These are phyloP conservation scores for Xylariaceae sp. DNA, from an alignment of 2,329 filamentous ascomycete genomes.

Conservation along the genomic window DNA sequence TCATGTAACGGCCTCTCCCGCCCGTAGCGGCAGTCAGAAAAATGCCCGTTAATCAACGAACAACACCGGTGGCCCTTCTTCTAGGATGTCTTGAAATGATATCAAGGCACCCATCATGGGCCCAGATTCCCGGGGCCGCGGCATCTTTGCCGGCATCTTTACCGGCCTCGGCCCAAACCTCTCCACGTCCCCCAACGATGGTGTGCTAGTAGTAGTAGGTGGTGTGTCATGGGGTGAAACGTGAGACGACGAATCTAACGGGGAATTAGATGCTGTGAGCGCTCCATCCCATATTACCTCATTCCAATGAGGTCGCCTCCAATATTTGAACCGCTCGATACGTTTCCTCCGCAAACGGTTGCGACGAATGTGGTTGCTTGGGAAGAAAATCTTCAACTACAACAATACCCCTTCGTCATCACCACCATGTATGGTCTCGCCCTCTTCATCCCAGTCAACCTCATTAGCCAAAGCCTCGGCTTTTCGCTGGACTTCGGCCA, in stretches of 20 bases:
- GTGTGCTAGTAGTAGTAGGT: slow-evolving; percentile 11
- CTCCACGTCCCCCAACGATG: slow-evolving; percentile 15
- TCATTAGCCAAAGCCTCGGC: slow-evolving; percentile 30
- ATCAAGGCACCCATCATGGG: slow-evolving; percentile 20
- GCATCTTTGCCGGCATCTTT: slow-evolving; percentile 12
- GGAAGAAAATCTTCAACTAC: slow-evolving; percentile 27
- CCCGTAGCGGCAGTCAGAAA: background rate
- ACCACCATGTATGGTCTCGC: slow-evolving; percentile 26
- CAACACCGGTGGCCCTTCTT: slow-evolving; percentile 14
- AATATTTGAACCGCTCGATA: slow-evolving; percentile 26
- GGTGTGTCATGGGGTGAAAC: slow-evolving; percentile 16
- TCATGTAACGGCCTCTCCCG: slow-evolving; percentile 1
- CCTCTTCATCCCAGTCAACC: slow-evolving; percentile 35
- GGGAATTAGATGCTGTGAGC: slow-evolving; percentile 3
- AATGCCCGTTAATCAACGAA: background rate
- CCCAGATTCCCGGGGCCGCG: slow-evolving; percentile 10
- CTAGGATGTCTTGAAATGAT: slow-evolving; percentile 26
- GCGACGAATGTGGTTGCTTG: slow-evolving; percentile 21
- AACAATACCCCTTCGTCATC: slow-evolving; percentile 35
- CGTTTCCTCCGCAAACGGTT: slow-evolving; percentile 23
- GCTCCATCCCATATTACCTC: slow-evolving; percentile 21
- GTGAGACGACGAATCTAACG: slow-evolving; percentile 4
- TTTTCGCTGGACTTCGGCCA: slow-evolving; percentile 34
- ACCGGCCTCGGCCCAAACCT: slow-evolving; percentile 23
- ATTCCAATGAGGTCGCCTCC: slow-evolving; percentile 27